Evolutionary conservation across 331 rosid genomes (phyloP).

Genomic region (Ulmus americana): DNA sequence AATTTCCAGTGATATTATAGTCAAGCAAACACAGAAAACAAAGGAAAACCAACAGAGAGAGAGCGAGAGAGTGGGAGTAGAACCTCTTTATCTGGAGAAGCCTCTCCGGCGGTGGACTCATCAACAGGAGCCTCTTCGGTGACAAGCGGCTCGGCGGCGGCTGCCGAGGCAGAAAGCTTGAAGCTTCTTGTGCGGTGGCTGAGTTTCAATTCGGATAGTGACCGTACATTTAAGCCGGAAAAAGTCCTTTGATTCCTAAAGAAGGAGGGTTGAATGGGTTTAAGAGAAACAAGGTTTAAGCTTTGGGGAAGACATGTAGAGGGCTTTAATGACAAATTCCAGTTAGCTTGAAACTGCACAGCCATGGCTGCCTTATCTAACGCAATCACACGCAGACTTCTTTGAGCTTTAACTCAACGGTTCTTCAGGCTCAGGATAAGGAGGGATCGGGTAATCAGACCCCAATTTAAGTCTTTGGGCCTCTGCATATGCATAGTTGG

Average conservation of each 20-base stretch:
- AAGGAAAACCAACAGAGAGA: neutral
- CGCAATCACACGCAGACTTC: neutral
- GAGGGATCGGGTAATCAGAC: constrained; percentile 4
- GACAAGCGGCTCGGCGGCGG: constrained; percentile 29
- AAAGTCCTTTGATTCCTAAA: constrained; percentile 15
- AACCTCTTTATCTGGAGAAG: constrained; percentile 34
- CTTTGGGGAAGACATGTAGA: constrained; percentile 22
- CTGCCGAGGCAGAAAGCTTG: constrained; percentile 26
- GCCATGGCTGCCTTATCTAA: constrained; percentile 42
- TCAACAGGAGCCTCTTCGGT: constrained; percentile 23
- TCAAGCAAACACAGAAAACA: neutral
- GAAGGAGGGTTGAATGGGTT: constrained; percentile 25
- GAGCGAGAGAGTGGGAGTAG: neutral
- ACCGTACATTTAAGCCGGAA: constrained; percentile 13
- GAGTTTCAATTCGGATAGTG: constrained; percentile 14
- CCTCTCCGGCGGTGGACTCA: constrained; percentile 16
- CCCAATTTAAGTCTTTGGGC: neutral
- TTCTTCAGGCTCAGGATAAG: constrained; percentile 15
- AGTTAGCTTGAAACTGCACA: constrained; percentile 33
- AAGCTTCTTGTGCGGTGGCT: constrained; percentile 4
- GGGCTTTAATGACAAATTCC: constrained; percentile 31
- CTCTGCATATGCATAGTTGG: neutral
- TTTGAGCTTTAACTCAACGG: neutral
- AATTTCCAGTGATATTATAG: neutral
- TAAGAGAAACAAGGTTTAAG: constrained; percentile 7